Evolutionary conservation across 345 rosid genomes (phyloP).

Genomic region (Pseudoturritis turrita): DNA sequence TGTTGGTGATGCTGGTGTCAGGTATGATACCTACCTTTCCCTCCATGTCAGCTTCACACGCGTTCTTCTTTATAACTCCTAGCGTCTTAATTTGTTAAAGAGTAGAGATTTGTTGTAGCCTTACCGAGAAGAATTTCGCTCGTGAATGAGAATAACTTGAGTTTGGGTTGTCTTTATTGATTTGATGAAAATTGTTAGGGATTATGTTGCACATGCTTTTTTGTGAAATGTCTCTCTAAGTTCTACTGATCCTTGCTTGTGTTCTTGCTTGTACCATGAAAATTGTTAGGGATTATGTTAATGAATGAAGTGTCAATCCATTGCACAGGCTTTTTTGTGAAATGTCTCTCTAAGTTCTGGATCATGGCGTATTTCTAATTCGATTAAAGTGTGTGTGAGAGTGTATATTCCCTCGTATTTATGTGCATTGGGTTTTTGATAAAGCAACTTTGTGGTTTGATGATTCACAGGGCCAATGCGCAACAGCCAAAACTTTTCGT

Average conservation of each 20-base stretch:
- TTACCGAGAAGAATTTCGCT: too few relatives aligned
- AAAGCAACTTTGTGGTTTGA: slow-evolving; percentile 11
- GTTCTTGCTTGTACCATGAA: neutral
- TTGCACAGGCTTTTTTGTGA: neutral
- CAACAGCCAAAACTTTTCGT: slow-evolving; percentile 94
- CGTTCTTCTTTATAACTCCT: neutral
- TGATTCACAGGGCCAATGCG: slow-evolving; percentile 66
- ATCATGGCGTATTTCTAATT: neutral
- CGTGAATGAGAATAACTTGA: neutral
- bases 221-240: too few relatives aligned
- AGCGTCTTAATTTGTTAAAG: neutral
- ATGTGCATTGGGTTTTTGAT: neutral
- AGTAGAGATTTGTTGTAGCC: too few relatives aligned
- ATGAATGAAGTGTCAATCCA: neutral
- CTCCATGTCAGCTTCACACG: neutral
- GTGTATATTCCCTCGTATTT: neutral
- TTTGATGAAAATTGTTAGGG: neutral
- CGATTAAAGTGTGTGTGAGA: neutral
- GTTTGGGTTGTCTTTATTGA: neutral
- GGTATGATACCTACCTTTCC: slow-evolving; percentile 39
- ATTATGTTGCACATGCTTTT: too few relatives aligned
- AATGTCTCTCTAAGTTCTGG: neutral
- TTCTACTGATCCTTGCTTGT: too few relatives aligned
- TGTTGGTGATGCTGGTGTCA: slow-evolving; percentile 96
- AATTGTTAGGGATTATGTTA: neutral